Evolutionary conservation across 257 asterid species (phyloP).

Genomic region (Solanum chmielewskii): DNA sequence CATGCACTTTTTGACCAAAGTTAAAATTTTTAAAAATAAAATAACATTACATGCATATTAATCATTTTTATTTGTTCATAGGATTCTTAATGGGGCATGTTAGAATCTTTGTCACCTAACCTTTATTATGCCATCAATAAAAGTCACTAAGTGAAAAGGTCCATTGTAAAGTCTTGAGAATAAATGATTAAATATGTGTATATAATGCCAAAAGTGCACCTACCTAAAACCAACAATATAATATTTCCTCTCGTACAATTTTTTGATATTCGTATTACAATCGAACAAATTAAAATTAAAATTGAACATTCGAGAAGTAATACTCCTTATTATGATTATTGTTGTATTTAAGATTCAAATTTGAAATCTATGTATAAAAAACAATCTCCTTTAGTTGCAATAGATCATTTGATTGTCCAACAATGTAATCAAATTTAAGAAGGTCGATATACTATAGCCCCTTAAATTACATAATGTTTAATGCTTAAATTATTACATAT

Average conservation of each 20-base stretch:
- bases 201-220: neutral
- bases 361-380: accelerated
- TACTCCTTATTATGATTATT: too few relatives aligned
- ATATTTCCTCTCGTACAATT: too few relatives aligned
- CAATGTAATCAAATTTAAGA: too few relatives aligned
- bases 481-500: neutral
- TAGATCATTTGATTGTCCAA: neutral
- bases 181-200: neutral
- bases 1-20: neutral
- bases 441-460: neutral
- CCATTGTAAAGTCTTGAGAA: neutral
- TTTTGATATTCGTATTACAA: accelerated
- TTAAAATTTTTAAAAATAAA: neutral
- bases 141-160: neutral
- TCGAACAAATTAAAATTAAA: too few relatives aligned
- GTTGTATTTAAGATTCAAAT: accelerated
- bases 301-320: accelerated
- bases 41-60: neutral
- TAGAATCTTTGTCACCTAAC: neutral
- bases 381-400: too few relatives aligned
- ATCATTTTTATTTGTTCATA: neutral
- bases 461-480: neutral
- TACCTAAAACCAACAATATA: neutral
- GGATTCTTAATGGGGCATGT: neutral
- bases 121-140: neutral